A percentile compares a stretch with the other conserved stretches of the same genome.
phyloP scores from a whole-genome alignment of 192 early-diverging fungal genomes.

The Podila horticola region DNA sequence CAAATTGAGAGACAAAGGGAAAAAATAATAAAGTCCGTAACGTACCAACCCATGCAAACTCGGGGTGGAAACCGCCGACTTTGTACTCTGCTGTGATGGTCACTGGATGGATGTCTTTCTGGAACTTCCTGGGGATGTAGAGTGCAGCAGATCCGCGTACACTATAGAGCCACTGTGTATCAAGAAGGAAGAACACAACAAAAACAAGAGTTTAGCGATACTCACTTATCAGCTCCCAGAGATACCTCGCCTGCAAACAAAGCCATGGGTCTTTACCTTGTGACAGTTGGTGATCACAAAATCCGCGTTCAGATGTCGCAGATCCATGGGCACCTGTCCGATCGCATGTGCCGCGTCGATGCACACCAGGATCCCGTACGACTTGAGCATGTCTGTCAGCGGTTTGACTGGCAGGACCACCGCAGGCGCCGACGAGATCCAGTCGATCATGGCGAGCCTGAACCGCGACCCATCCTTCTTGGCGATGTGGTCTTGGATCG shows the following conservation, averaged over 20 bases:
- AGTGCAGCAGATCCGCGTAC: slow-evolving; percentile 63
- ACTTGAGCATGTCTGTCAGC: slow-evolving; percentile 47
- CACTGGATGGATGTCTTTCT: slow-evolving; percentile 57
- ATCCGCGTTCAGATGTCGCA: slow-evolving; percentile 65
- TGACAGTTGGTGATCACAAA: slow-evolving; percentile 77
- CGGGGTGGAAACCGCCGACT: slow-evolving; percentile 45
- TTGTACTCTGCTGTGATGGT: slow-evolving; percentile 56
- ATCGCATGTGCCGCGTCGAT: slow-evolving; percentile 77
- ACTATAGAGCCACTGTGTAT: slow-evolving; percentile 63
- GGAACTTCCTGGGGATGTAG: slow-evolving; percentile 60
- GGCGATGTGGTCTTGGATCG: slow-evolving; percentile 44
- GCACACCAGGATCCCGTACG: slow-evolving; percentile 63
- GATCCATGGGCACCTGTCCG: slow-evolving; percentile 70
- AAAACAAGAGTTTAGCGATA: too few species aligned
- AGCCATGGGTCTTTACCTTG: slow-evolving; percentile 53
- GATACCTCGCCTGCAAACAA: background rate
- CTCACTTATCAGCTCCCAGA: background rate
- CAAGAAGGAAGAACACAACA: background rate
- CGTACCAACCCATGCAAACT: slow-evolving; percentile 53
- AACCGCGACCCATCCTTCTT: slow-evolving; percentile 48
- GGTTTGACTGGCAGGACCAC: slow-evolving; percentile 55
- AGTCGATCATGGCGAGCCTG: slow-evolving; percentile 62
- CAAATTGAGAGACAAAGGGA: too few species aligned
- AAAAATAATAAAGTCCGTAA: too few species aligned
- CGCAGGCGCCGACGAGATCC: slow-evolving; percentile 65